These are phyloP conservation scores for Domatiomyces catenatus DNA, from an alignment of 2,329 filamentous ascomycete species.

Conservation along the genomic window DNA sequence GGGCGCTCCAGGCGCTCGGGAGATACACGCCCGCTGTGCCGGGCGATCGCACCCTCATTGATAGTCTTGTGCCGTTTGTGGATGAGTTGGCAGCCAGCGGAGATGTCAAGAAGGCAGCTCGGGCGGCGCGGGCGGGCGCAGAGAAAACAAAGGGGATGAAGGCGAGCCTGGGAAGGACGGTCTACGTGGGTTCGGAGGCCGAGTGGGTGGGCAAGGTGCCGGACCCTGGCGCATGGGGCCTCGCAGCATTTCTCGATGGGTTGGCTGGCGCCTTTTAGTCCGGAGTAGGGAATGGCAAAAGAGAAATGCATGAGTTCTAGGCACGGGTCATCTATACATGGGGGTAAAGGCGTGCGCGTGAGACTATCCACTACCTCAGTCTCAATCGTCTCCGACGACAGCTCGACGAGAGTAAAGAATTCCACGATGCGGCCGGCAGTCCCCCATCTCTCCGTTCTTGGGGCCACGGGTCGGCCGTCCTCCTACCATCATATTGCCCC, in stretches of 20 bases:
- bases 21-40: constrained; percentile 80
- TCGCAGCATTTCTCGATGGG: constrained; percentile 69
- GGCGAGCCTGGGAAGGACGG: constrained; percentile 67
- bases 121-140: constrained; percentile 59
- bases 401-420: too few relatives aligned
- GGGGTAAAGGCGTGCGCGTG: too few relatives aligned
- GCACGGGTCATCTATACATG: too few relatives aligned
- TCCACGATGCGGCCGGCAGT: too few relatives aligned
- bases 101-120: constrained; percentile 56
- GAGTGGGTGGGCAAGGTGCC: constrained; percentile 56
- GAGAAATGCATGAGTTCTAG: too few relatives aligned
- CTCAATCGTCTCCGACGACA: too few relatives aligned
- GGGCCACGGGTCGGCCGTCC: neutral
- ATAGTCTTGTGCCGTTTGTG: constrained; percentile 80
- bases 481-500: neutral
- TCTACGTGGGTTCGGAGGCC: constrained; percentile 58
- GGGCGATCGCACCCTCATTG: constrained; percentile 79
- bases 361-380: too few relatives aligned
- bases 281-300: too few relatives aligned
- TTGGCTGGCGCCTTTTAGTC: constrained; percentile 41
- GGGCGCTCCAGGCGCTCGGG: constrained; percentile 54
- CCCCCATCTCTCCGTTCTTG: neutral
- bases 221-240: constrained; percentile 62
- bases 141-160: constrained; percentile 84
- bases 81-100: constrained; percentile 50